phyloP scores from a whole-genome alignment of 257 asterid genomes.

The Ehretia macrophylla region DNA sequence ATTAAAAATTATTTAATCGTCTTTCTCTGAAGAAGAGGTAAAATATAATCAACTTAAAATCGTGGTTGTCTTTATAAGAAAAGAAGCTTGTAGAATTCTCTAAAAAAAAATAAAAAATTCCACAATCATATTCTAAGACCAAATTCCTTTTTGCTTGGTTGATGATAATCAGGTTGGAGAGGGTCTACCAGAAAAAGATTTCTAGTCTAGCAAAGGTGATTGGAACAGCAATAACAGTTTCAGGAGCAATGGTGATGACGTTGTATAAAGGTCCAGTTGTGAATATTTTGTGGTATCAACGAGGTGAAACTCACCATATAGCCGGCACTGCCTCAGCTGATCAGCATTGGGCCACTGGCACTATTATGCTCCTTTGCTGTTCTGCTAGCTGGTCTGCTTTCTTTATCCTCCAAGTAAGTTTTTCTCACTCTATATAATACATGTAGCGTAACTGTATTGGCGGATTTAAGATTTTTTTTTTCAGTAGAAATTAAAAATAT shows the following conservation, averaged over 20 bases:
- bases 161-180: constrained; percentile 59
- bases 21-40: too few relatives aligned
- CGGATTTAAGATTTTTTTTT: too few relatives aligned
- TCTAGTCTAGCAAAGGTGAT: constrained; percentile 68
- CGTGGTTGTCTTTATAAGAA: too few relatives aligned
- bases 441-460: too few relatives aligned
- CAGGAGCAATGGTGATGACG: constrained; percentile 90
- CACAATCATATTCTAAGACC: not conserved
- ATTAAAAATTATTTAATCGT: too few relatives aligned
- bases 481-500: too few relatives aligned
- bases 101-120: too few relatives aligned
- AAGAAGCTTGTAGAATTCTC: too few relatives aligned
- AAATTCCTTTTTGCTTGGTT: too few relatives aligned
- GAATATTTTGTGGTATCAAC: constrained; percentile 43
- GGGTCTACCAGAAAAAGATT: constrained; percentile 42
- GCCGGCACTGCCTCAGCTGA: constrained; percentile 28
- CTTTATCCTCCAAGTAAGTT: constrained; percentile 67
- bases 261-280: constrained; percentile 77
- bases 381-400: constrained; percentile 78
- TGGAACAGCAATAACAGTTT: constrained; percentile 71
- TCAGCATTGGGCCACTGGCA: constrained; percentile 73
- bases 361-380: constrained; percentile 49
- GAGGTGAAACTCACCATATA: constrained; percentile 31
- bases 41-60: too few relatives aligned
- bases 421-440: too few relatives aligned